Evolutionary conservation across 768 basidiomycete species (phyloP).

Genomic region (Hygrophoropsis aurantiaca): DNA sequence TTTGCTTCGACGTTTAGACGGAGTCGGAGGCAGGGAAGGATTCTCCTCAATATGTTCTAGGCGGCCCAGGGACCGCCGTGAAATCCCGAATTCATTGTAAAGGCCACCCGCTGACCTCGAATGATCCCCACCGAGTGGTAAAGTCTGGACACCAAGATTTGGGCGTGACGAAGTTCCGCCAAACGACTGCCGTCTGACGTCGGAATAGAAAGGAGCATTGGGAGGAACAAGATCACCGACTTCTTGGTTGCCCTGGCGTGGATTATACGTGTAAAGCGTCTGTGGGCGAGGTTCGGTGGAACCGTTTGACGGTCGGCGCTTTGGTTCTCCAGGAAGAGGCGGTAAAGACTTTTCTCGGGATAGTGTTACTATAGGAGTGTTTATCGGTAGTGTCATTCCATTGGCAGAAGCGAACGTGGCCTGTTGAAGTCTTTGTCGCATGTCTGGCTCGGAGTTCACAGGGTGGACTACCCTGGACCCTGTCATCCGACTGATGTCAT

Average conservation of each 20-base stretch:
- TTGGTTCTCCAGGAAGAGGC: constrained; percentile 64
- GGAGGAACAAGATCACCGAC: constrained; percentile 58
- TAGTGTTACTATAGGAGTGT: constrained; percentile 21
- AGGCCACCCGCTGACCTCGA: constrained; percentile 32
- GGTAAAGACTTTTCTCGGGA: constrained; percentile 75
- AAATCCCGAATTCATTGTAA: constrained; percentile 76
- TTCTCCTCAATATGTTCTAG: constrained; percentile 30
- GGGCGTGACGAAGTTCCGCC: constrained; percentile 63
- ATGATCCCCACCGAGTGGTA: constrained; percentile 40
- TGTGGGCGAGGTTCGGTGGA: constrained; percentile 54
- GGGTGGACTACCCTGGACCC: constrained; percentile 47
- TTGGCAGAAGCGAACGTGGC: constrained; percentile 32
- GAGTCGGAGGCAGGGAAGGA: constrained; percentile 27
- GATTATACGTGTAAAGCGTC: constrained; percentile 64
- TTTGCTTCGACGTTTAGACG: constrained; percentile 67
- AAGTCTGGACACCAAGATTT: constrained; percentile 49
- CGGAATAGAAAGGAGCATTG: constrained; percentile 62
- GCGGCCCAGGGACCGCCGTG: constrained; percentile 55
- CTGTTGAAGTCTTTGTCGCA: constrained; percentile 48
- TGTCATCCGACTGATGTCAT: constrained; percentile 31
- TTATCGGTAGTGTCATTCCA: constrained; percentile 23
- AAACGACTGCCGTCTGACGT: constrained; percentile 74
- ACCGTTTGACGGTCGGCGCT: constrained; percentile 36
- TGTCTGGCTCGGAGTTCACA: constrained; percentile 60
- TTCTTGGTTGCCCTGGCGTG: constrained; percentile 44